These are phyloP conservation scores for Ustilago lituana DNA, from an alignment of 1,284 basidiomycete genomes.

Conservation along the genomic window DNA sequence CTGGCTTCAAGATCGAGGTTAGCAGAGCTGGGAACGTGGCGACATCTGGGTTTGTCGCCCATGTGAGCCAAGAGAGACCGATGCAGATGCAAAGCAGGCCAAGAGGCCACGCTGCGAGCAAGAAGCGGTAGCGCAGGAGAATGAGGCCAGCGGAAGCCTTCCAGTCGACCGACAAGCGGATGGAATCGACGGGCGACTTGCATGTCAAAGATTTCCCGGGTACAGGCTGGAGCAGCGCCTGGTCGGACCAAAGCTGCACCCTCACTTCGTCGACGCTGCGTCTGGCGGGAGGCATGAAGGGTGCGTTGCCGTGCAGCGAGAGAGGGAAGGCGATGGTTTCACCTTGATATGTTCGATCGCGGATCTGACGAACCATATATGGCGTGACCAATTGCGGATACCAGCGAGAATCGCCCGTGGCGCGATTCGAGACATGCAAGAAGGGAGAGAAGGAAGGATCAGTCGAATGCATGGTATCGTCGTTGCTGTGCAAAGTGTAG, in stretches of 20 bases:
- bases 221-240: constrained; percentile 15
- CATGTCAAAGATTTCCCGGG: constrained; percentile 15
- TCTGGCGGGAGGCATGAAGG: constrained; percentile 55
- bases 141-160: constrained; percentile 53
- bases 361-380: constrained; percentile 16
- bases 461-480: constrained; percentile 9
- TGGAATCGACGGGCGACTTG: constrained; percentile 26
- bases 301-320: constrained; percentile 58
- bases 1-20: constrained; percentile 27
- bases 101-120: constrained; percentile 52
- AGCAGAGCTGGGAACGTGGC: constrained; percentile 20
- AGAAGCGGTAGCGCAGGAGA: constrained; percentile 58
- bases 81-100: constrained; percentile 41
- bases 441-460: constrained; percentile 50
- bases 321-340: constrained; percentile 32
- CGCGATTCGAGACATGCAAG: constrained; percentile 43
- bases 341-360: constrained; percentile 8
- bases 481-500: constrained; percentile 22
- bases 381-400: constrained; percentile 43
- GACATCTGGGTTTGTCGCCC: constrained; percentile 14
- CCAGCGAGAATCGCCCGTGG: constrained; percentile 57
- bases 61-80: constrained; percentile 31
- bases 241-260: constrained; percentile 58
- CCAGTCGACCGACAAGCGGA: constrained; percentile 55
- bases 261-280: constrained; percentile 24